Base-by-base conservation (phyloP, 768 basidiomycete genomes). In the Tricholoma furcatifolium region DNA sequence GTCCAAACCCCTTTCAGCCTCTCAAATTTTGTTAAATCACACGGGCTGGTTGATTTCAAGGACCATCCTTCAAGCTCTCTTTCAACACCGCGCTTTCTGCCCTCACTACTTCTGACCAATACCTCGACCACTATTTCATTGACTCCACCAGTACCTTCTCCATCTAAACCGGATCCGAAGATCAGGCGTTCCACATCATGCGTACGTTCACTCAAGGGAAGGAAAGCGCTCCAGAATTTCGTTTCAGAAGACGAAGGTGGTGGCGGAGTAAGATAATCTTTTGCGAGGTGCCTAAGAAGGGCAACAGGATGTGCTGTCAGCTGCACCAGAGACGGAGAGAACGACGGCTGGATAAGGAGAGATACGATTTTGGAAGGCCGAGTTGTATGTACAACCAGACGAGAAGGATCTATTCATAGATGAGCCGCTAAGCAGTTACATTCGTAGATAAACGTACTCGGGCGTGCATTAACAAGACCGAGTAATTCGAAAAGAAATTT, bases 141-240 rank as follows among this genome's bases (percentile, higher is more conserved):
- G 17, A 65, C 32, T 41, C 65, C 63, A 10, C 81, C 76, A 40
- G 70, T 68, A 3, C 84, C 84, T 55, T 78, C 76, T 10, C 82
- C 84, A 12, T 38, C 4, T 23, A 24, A 17, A 23, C 60, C 71
- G 7, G 70, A 61, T 1, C 85, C 87, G 58, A 81, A 85, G 15
- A 88, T 74, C 32, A 91, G 70, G 50, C 69, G 68, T 58, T 87
- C 81, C 38, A 77, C 76, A 58, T 93, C 84, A 51, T 78, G 68
- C 3, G 60, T 65, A 21, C 87, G 78, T 64, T 82, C 84, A 50
- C 84, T 81, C 52, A 90, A 65, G 0, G 89, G 87, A 7, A 83
- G 66, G 61, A 95, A 90, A 10, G 92, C 75, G 34, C 74, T 73
- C 90, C 88, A 94, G 70, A 94, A 95, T 62, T 90, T 90, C 32